phyloP scores from a whole-genome alignment of 345 rosid genomes.

The Crucihimalaya himalaica region DNA sequence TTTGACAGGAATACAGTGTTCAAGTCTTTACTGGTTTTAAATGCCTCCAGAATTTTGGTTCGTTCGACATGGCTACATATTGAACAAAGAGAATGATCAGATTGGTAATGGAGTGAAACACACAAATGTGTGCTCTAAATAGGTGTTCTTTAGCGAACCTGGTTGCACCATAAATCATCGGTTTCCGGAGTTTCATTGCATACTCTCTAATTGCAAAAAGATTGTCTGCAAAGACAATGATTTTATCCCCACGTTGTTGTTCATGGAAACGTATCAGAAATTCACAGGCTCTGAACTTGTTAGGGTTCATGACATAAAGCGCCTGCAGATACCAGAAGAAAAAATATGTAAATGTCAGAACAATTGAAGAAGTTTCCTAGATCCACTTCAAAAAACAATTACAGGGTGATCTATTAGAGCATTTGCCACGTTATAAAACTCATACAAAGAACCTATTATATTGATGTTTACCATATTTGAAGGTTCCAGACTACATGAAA shows the following conservation, averaged over 20 bases:
- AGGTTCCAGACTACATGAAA: conserved; percentile 5
- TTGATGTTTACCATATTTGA: not conserved
- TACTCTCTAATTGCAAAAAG: conserved; percentile 92
- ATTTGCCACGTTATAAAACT: not conserved
- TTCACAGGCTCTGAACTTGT: conserved; percentile 96
- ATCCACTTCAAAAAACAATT: not conserved
- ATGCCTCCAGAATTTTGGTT: conserved; percentile 88
- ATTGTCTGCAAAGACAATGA: conserved; percentile 94
- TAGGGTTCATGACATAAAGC: conserved; percentile 97
- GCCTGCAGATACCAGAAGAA: conserved; percentile 58
- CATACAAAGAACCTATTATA: not conserved
- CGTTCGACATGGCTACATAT: conserved; percentile 86
- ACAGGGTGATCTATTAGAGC: not conserved
- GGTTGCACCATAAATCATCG: conserved; percentile 99
- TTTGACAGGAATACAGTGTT: conserved; percentile 90
- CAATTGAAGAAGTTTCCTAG: conserved; percentile 14
- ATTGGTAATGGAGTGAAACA: not conserved
- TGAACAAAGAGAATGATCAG: conserved; percentile 9
- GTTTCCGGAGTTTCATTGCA: conserved; percentile 91
- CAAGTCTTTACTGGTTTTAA: conserved; percentile 78
- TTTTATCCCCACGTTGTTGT: conserved; percentile 89
- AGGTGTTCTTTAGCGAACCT: conserved; percentile 49
- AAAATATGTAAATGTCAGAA: conserved; percentile 25
- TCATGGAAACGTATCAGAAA: conserved; percentile 92
- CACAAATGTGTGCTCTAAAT: not conserved